Evolutionary conservation across 192 early-diverging fungal species (phyloP).

Genomic region (Coemansia sp.): DNA sequence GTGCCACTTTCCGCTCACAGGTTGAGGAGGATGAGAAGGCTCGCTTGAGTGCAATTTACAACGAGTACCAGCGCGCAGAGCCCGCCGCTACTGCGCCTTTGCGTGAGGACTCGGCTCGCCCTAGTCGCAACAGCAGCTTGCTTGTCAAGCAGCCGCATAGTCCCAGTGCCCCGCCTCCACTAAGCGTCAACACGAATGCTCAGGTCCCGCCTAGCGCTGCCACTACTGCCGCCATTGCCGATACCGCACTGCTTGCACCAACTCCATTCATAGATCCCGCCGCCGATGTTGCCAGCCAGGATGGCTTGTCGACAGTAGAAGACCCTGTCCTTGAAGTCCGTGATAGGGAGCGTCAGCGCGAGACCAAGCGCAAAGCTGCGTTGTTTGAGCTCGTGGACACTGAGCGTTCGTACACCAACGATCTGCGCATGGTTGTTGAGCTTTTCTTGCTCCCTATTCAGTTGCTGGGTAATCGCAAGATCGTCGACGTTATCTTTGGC

Average conservation of each 20-base stretch:
- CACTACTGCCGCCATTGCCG: neutral
- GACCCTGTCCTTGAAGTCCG: conserved; percentile 15
- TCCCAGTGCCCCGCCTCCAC: conserved; percentile 1
- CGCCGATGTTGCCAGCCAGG: conserved; percentile 1
- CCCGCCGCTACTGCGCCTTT: conserved; percentile 17
- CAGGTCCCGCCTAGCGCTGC: conserved; percentile 4
- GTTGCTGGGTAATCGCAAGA: conserved; percentile 51
- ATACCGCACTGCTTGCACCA: neutral
- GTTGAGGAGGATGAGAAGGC: conserved; percentile 50
- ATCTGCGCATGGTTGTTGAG: conserved; percentile 58
- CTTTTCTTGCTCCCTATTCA: conserved; percentile 56
- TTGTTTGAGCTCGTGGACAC: conserved; percentile 56
- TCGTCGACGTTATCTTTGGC: conserved; percentile 58
- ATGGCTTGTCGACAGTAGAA: conserved; percentile 11
- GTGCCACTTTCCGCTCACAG: conserved; percentile 29
- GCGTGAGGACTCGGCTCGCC: conserved; percentile 19
- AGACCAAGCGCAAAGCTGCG: conserved; percentile 54
- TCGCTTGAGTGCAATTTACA: conserved; percentile 36
- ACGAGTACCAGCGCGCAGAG: conserved; percentile 30
- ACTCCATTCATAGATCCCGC: conserved; percentile 5
- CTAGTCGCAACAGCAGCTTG: conserved; percentile 49
- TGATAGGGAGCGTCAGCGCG: conserved; percentile 48
- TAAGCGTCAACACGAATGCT: conserved; percentile 43
- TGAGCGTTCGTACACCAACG: conserved; percentile 51
- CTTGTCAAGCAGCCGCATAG: conserved; percentile 18